Conservation (phyloP, 495 filamentous ascomycete genomes). For the Sphaerosporella brunnea region DNA sequence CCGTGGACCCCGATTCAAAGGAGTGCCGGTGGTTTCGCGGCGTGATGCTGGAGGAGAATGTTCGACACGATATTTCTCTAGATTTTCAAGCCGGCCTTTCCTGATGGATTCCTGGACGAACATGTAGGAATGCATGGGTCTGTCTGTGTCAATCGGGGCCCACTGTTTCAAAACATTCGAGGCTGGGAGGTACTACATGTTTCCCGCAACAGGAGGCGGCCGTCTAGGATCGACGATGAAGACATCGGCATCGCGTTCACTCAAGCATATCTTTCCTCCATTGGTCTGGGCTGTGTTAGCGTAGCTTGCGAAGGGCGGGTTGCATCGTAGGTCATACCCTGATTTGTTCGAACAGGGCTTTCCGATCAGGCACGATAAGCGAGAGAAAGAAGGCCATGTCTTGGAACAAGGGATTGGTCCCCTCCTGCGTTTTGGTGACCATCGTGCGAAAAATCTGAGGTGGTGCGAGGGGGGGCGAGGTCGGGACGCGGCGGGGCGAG, state of each 20-base stretch:
- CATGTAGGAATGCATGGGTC: neutral
- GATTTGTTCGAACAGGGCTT: neutral
- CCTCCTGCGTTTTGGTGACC: slow-evolving; percentile 4
- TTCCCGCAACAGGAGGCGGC: too few species aligned
- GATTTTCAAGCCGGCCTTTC: neutral
- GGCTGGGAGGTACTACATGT: too few species aligned
- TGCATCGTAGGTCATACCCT: neutral
- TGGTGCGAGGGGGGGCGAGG: neutral
- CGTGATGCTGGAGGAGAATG: neutral
- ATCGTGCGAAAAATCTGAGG: neutral
- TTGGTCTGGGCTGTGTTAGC: neutral
- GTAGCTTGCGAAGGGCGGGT: neutral
- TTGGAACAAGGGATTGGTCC: neutral
- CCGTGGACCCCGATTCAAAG: neutral
- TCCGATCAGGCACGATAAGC: neutral
- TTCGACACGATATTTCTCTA: neutral
- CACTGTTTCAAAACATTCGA: too few species aligned
- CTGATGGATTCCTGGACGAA: neutral
- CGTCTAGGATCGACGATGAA: neutral
- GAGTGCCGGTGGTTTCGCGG: too few species aligned
- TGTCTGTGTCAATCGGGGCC: too few species aligned
- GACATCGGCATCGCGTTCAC: neutral
- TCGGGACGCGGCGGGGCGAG: too few species aligned
- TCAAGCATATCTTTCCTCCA: neutral
- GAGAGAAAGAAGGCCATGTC: neutral